Conservation (phyloP, 2,329 filamentous ascomycete species). For the Colletotrichum agaves region DNA sequence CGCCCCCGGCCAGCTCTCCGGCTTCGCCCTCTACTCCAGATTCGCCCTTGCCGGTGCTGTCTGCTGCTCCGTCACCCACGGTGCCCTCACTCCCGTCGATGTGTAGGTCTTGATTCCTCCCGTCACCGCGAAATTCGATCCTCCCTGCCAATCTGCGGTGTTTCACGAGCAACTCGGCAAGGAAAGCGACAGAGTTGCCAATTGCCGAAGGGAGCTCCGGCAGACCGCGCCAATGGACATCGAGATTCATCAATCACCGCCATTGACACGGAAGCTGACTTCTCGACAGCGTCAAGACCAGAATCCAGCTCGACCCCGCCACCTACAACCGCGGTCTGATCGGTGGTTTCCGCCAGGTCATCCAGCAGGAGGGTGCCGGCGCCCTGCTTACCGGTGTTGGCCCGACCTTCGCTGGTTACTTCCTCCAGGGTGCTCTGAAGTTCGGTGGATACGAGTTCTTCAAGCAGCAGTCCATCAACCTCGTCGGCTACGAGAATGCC, state of each 20-base stretch:
- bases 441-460: slow-evolving; percentile 96
- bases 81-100: slow-evolving; percentile 96
- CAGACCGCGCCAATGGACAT: neutral
- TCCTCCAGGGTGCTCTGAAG: slow-evolving; percentile 93
- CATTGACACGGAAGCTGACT: slow-evolving; percentile 9
- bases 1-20: slow-evolving; percentile 56
- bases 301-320: slow-evolving; percentile 90
- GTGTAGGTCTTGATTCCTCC: slow-evolving; percentile 77
- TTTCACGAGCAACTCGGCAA: slow-evolving; percentile 12
- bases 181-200: neutral
- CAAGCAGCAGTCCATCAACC: slow-evolving; percentile 90
- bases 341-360: slow-evolving; percentile 87
- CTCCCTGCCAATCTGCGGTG: neutral
- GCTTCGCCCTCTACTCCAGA: slow-evolving; percentile 84
- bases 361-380: slow-evolving; percentile 84
- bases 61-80: slow-evolving; percentile 99
- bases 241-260: too few relatives aligned
- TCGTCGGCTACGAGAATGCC: slow-evolving; percentile 80
- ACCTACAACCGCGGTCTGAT: slow-evolving; percentile 91
- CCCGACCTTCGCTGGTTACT: slow-evolving; percentile 89
- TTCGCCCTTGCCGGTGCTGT: slow-evolving; percentile 97
- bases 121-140: neutral
- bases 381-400: slow-evolving; percentile 88
- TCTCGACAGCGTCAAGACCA: slow-evolving; percentile 83
- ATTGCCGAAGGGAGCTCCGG: slow-evolving; percentile 7